A percentile compares a stretch with the other conserved stretches of the same genome.
Evolutionary conservation across 2,329 filamentous ascomycete species (phyloP).

Genomic region (Alternaria rosae): DNA sequence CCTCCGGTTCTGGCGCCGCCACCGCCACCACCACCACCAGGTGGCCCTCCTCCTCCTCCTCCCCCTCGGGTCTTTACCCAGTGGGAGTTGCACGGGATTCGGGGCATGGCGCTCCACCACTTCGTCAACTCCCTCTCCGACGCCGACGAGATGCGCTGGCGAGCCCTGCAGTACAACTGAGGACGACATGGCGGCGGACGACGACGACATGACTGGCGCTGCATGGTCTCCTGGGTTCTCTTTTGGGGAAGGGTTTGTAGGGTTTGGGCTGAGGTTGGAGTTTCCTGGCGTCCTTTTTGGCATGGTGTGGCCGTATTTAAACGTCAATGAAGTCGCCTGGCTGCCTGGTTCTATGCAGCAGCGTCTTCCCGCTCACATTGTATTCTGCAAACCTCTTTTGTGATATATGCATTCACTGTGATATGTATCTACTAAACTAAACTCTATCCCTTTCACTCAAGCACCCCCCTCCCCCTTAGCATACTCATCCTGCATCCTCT

Average conservation of each 20-base stretch:
- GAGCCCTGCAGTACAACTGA: not conserved
- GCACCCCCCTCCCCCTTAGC: conserved; percentile 55
- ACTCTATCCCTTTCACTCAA: conserved; percentile 16
- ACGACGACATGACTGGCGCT: not conserved
- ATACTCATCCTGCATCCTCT: conserved; percentile 55
- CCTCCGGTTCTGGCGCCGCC: not conserved
- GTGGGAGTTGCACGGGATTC: not conserved
- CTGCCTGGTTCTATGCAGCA: not conserved
- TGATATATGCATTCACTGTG: not conserved
- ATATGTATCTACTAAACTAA: not conserved
- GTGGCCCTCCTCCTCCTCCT: not conserved
- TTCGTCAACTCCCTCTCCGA: not conserved
- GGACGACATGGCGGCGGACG: not conserved
- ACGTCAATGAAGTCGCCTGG: not conserved
- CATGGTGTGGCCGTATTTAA: not conserved
- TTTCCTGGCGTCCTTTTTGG: not conserved
- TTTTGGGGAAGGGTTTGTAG: not conserved
- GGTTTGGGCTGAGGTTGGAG: not conserved
- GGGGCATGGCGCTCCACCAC: not conserved
- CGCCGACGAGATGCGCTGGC: not conserved
- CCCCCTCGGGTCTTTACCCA: not conserved
- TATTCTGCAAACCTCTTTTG: not conserved
- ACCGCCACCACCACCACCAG: not conserved
- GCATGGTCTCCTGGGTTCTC: not conserved
- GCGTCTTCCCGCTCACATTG: not conserved